These are phyloP conservation scores for Panellus pusillus DNA, from an alignment of 768 basidiomycete species.

Conservation along the genomic window DNA sequence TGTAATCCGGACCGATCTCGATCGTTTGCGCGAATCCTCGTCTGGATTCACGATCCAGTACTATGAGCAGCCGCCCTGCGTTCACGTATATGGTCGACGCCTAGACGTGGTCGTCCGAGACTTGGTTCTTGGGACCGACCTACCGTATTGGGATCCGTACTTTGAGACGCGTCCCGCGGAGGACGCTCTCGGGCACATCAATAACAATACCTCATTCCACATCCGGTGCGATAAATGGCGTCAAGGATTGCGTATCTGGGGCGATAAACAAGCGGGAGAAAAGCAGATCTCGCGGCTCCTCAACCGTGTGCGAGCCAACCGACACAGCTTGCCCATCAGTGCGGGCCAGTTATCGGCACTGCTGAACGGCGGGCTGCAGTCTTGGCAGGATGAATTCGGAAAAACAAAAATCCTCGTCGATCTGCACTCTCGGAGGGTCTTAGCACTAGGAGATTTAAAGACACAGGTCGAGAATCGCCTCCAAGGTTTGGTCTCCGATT, in stretches of 20 bases:
- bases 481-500: not conserved
- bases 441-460: conserved; percentile 14
- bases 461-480: conserved; percentile 6
- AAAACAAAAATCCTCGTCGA: conserved; percentile 14
- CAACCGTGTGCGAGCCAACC: conserved; percentile 7
- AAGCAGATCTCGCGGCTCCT: conserved; percentile 13
- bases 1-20: conserved; percentile 13
- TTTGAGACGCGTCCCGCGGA: conserved; percentile 11
- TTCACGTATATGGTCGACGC: conserved; percentile 13
- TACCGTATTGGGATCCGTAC: conserved; percentile 14
- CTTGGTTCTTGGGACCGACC: conserved; percentile 12
- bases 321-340: conserved; percentile 3
- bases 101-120: conserved; percentile 3
- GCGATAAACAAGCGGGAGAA: conserved; percentile 4
- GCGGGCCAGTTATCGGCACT: not conserved
- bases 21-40: not conserved
- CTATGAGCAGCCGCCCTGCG: conserved; percentile 2
- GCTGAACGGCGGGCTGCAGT: conserved; percentile 3
- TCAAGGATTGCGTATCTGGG: conserved; percentile 16
- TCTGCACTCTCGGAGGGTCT: not conserved
- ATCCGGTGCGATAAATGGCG: conserved; percentile 9
- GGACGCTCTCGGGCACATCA: conserved; percentile 10
- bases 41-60: not conserved
- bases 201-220: conserved; percentile 5
- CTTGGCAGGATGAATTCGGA: conserved; percentile 8